These are phyloP conservation scores for Garcia nutans DNA, from an alignment of 345 rosid genomes.

Conservation along the genomic window DNA sequence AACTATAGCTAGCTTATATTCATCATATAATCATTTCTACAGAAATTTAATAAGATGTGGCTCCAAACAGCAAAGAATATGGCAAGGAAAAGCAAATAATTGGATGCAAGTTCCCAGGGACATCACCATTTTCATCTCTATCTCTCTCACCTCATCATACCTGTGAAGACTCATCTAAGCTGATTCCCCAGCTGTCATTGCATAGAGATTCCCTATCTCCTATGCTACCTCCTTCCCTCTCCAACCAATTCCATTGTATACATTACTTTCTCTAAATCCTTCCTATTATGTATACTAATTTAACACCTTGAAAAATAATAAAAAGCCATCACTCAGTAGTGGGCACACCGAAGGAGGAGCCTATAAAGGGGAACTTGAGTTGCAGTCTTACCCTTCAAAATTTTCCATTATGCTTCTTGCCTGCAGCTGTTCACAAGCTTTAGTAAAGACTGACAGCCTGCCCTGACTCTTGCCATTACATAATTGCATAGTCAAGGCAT, in stretches of 20 bases:
- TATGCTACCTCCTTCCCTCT: neutral
- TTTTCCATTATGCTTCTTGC: neutral
- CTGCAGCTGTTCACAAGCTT: neutral
- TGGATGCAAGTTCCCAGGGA: neutral
- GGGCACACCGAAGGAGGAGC: neutral
- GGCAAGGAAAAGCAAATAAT: neutral
- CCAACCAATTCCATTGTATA: neutral
- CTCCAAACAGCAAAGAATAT: neutral
- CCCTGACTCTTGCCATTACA: neutral
- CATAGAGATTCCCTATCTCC: neutral
- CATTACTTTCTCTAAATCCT: neutral
- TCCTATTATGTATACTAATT: neutral
- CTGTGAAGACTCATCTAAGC: neutral
- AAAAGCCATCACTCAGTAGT: neutral
- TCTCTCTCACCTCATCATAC: neutral
- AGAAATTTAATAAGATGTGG: neutral
- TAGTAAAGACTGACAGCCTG: neutral
- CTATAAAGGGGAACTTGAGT: neutral
- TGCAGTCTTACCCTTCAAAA: neutral
- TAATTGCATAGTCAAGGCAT: neutral
- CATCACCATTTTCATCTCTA: neutral
- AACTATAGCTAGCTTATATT: neutral
- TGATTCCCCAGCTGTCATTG: neutral
- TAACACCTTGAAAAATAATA: neutral
- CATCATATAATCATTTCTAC: constrained; percentile 1